Base-by-base conservation (phyloP, 2,329 filamentous ascomycete genomes). In the Microascus cirrosus region DNA sequence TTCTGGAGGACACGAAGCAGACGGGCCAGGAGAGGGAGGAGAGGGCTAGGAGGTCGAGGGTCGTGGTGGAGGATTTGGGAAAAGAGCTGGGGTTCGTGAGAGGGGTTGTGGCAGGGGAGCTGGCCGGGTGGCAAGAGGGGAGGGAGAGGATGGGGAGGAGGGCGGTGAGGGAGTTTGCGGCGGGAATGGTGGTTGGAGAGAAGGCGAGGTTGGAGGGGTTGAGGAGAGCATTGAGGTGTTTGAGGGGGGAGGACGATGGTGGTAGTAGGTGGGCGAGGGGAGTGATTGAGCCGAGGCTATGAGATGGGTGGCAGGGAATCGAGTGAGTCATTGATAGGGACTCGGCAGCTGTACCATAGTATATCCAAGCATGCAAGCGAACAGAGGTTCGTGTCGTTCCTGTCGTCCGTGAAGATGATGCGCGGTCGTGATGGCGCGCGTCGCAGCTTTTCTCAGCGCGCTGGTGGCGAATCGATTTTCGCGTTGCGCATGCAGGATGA, bases 51-150 rank as follows among this genome's bases (percentile, higher is more conserved):
- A 84, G 85, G 62, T 83, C 82, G 24, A 82, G 86, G 62, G 72
- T 78, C 20, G 90, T 96, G 67, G 81, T 89, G 12, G 82, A 86
- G 22, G 81, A 84, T 51, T 72, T 96, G n/a, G 86, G 87, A 0
- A 83, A 83, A 56, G 94, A 99, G 71, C 75, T 99, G 58, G 77
- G 90, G 55, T 96, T 94, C 70, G 96, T 92, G 54, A 93, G 96
- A 73, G 90, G 95, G 70, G 90, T 93, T 15, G 93, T 97, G 25
- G 93, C 95, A 7, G 81, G 84, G 1, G 94, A 99, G 73, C 71
- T 99, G 58, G 94, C 94, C 0, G 91, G 89, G 18, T 99, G 94
- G 90, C 92, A 96, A 66, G 90, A 95, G 48, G 83, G 91, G 74
- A 85, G 95, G 66, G 89, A 90, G 63, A 83, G 82, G 65, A 84